Base-by-base conservation (phyloP, 2,329 filamentous ascomycete genomes). In the Tolypocladium pustulatum region DNA sequence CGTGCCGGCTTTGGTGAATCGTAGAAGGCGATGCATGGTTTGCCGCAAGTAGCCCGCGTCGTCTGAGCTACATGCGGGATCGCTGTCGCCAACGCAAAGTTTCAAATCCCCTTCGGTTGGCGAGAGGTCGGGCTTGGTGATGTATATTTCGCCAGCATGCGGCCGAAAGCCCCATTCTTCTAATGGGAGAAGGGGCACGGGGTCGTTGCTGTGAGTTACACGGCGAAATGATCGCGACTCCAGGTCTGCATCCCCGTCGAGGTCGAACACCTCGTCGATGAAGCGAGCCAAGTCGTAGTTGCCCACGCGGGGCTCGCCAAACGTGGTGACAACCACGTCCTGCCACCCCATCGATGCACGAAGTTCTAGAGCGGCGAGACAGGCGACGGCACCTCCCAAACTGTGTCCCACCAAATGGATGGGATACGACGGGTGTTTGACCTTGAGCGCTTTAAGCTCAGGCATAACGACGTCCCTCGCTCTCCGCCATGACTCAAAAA, bases 341-440 rank as follows among this genome's bases (percentile, higher is more conserved):
- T 87, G 73, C 85, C 87, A 94, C 22, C 88, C 90, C n/a, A 87
- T 78, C 0, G 86, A 81, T 30, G 78, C 72, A 60, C 85, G 81
- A 67, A 96, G 82, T 68, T 99, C 94, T 36, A 97, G 78, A 1
- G 83, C 90, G 0, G 92, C 94, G 4, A 99, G 81, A 1, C 90
- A 88, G 3, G 94, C 93, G 2, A 99, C 90, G 0, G 94, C 92
- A 20, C 94, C 94, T 25, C 94, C 94, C 0, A 99, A 83, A 56
- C 90, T 96, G 71, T 99, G 94, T 0, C 94, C 94, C 9, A 96
- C 85, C 3, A 99, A 78, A 30, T 88, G 85, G 17, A 97, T 75
- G 46, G 84, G 76, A 66, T 95, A 93, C 30, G 82, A 75, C 0
- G 89, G 89, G 67, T 93, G 82, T 49, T 81, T 74, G 20, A 76